These are phyloP conservation scores for Mycena galopus DNA, from an alignment of 768 basidiomycete species.

Conservation along the genomic window DNA sequence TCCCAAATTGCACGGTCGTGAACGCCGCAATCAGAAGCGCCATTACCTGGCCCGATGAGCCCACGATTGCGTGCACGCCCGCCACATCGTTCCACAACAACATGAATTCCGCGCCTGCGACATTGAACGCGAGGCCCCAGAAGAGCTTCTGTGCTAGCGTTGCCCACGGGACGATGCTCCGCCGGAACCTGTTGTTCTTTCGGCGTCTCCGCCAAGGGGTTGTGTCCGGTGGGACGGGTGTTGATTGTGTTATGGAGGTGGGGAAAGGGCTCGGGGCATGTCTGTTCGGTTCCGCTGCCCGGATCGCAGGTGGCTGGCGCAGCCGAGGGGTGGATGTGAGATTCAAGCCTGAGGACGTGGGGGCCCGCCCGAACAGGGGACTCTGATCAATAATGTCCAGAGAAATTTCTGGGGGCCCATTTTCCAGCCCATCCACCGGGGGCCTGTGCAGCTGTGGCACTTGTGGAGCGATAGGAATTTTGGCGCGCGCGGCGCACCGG, in stretches of 20 bases:
- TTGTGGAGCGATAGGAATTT: not conserved
- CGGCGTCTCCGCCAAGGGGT: not conserved
- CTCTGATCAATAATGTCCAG: not conserved
- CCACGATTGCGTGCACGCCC: not conserved
- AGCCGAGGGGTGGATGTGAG: not conserved
- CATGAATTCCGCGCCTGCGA: not conserved
- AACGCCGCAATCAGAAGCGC: constrained; percentile 6
- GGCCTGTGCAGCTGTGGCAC: not conserved
- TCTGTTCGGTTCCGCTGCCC: not conserved
- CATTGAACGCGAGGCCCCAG: constrained; percentile 2
- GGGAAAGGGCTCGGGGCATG: not conserved
- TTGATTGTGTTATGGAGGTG: not conserved
- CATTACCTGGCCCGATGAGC: constrained; percentile 4
- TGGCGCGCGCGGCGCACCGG: not conserved
- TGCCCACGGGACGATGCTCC: constrained; percentile 5
- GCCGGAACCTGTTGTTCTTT: not conserved
- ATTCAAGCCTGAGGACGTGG: not conserved
- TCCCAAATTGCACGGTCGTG: constrained; percentile 1
- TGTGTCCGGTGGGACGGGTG: not conserved
- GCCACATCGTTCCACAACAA: not conserved
- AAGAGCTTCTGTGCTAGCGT: not conserved
- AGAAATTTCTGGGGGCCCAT: not conserved
- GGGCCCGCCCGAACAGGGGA: not conserved
- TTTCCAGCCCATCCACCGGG: not conserved
- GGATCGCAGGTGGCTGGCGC: not conserved